phyloP scores from a whole-genome alignment of 2,329 filamentous ascomycete genomes.

The Diaporthe velutina region DNA sequence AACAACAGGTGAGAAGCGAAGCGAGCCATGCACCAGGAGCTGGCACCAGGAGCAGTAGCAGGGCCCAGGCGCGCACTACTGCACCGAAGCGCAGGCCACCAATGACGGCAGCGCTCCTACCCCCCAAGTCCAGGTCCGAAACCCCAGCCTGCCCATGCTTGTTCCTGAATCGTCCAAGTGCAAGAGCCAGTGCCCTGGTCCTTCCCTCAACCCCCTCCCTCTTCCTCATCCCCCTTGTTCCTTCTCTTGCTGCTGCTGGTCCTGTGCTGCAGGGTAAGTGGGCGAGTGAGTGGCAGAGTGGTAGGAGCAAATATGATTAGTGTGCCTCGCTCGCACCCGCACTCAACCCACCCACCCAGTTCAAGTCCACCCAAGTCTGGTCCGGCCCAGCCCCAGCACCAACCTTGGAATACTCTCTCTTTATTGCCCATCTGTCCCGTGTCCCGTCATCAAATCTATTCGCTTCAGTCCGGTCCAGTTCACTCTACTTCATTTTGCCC shows the following conservation, averaged over 20 bases:
- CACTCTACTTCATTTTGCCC: neutral
- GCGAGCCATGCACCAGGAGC: neutral
- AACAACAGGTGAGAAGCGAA: neutral
- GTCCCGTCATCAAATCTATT: constrained; percentile 5
- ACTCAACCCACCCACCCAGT: neutral
- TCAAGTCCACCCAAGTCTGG: constrained; percentile 2
- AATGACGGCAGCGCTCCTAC: constrained; percentile 15
- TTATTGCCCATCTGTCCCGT: neutral
- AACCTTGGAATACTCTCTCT: constrained; percentile 10
- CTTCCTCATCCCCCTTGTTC: neutral
- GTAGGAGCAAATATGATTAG: neutral
- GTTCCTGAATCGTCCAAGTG: constrained; percentile 36
- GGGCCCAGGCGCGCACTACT: constrained; percentile 22
- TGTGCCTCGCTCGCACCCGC: constrained; percentile 1
- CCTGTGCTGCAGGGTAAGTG: neutral
- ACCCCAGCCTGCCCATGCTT: constrained; percentile 32
- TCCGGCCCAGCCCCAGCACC: neutral
- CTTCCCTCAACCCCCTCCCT: neutral
- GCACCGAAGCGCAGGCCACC: constrained; percentile 22
- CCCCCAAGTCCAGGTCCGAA: constrained; percentile 33
- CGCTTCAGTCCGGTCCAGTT: constrained; percentile 16
- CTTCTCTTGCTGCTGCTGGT: too few species aligned
- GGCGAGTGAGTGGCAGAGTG: neutral
- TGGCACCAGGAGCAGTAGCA: too few species aligned
- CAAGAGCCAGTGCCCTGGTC: neutral